phyloP scores from a whole-genome alignment of 352 stramenopile species.

The Phytophthora lateralis region DNA sequence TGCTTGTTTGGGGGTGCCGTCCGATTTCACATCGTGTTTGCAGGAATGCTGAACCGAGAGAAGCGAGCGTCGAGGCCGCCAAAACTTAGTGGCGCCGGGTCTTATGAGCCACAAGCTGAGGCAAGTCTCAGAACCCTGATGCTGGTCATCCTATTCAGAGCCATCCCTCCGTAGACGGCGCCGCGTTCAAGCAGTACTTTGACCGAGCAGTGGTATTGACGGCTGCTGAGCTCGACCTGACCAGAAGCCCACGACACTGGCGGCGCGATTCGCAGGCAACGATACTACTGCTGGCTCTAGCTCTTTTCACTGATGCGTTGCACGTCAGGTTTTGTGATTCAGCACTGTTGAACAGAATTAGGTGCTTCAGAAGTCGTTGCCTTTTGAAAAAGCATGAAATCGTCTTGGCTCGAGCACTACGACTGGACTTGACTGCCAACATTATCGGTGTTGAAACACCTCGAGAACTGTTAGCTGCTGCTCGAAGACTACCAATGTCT shows the following conservation, averaged over 20 bases:
- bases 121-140: too few relatives aligned
- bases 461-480: not conserved
- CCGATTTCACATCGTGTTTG: not conserved
- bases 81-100: not conserved
- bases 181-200: too few relatives aligned
- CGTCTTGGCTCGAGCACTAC: too few relatives aligned
- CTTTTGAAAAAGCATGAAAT: too few relatives aligned
- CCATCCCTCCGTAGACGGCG: too few relatives aligned
- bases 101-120: too few relatives aligned
- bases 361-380: slow-evolving; percentile 1
- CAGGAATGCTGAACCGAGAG: not conserved
- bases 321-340: not conserved
- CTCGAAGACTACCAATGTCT: not conserved
- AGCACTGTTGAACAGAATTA: slow-evolving; percentile 1
- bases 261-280: not conserved
- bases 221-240: too few relatives aligned
- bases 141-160: too few relatives aligned
- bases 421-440: not conserved
- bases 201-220: too few relatives aligned
- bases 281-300: not conserved
- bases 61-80: not conserved
- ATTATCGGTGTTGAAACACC: slow-evolving; percentile 9
- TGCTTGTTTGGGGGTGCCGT: too few relatives aligned
- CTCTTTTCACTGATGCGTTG: not conserved
- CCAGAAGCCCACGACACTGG: too few relatives aligned